phyloP scores from a whole-genome alignment of 345 rosid genomes.

The Corymbia maculata region DNA sequence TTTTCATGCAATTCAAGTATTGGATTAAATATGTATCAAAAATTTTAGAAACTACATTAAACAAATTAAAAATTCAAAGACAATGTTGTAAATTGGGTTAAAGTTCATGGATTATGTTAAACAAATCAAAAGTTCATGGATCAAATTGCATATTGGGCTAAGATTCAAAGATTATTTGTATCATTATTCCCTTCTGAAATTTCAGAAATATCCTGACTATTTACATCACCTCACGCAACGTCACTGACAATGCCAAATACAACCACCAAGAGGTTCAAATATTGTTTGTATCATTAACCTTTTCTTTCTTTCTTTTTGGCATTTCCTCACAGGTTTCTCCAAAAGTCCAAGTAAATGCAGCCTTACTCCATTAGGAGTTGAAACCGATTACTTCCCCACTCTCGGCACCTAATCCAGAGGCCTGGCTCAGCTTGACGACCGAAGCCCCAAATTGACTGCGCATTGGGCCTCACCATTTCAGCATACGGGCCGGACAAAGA shows the following conservation, averaged over 20 bases:
- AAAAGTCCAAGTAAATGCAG: accelerated
- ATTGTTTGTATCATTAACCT: neutral
- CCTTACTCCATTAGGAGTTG: too few relatives aligned
- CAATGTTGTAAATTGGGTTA: too few relatives aligned
- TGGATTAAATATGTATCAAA: too few relatives aligned
- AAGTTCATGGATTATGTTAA: too few relatives aligned
- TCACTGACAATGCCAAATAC: neutral
- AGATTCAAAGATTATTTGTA: too few relatives aligned
- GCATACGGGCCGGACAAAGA: neutral
- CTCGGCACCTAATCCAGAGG: neutral
- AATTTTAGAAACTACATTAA: too few relatives aligned
- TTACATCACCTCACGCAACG: accelerated
- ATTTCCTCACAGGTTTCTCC: neutral
- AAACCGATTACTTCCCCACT: neutral
- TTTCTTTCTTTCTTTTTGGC: neutral
- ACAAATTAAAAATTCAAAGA: too few relatives aligned
- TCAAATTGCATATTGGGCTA: too few relatives aligned
- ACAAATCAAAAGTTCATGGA: too few relatives aligned
- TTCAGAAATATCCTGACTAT: neutral
- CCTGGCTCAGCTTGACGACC: neutral
- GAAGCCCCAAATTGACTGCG: neutral
- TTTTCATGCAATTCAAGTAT: too few relatives aligned
- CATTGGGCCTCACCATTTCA: neutral
- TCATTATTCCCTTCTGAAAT: neutral
- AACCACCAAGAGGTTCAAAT: neutral